These are phyloP conservation scores for Beauveria bassiana DNA, from an alignment of 2,329 filamentous ascomycete genomes.

Conservation along the genomic window DNA sequence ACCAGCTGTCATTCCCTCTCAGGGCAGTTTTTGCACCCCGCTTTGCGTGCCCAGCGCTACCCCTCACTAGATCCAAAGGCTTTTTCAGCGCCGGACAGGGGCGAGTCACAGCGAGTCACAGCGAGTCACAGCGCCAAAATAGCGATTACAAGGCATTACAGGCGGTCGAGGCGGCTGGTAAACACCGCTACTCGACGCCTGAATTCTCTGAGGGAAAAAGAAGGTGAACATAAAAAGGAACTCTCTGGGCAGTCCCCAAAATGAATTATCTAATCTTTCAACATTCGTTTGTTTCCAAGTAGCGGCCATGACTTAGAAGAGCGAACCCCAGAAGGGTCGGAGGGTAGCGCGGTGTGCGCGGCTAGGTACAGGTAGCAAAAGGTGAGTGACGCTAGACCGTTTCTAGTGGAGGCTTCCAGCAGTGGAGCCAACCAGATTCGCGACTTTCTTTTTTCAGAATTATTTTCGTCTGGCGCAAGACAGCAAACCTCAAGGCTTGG, in stretches of 20 bases:
- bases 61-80: background rate
- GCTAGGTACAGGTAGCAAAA: too few relatives aligned
- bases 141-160: background rate
- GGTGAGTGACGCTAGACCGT: too few relatives aligned
- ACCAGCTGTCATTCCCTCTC: constrained; percentile 5
- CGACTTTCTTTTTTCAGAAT: background rate
- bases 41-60: constrained; percentile 7
- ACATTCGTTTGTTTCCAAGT: too few relatives aligned
- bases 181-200: too few relatives aligned
- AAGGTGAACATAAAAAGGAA: too few relatives aligned
- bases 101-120: background rate
- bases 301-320: too few relatives aligned
- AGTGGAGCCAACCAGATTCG: background rate
- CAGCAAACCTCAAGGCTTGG: background rate
- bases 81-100: background rate
- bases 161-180: background rate
- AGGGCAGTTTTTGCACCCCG: constrained; percentile 10
- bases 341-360: too few relatives aligned
- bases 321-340: too few relatives aligned
- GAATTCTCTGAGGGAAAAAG: too few relatives aligned
- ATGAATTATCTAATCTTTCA: too few relatives aligned
- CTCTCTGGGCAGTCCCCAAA: too few relatives aligned
- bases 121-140: background rate
- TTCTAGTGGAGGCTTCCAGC: background rate
- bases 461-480: background rate